Percentiles rank a stretch among this genome's conserved stretches.
These are phyloP conservation scores for Dactylis glomerata DNA, from an alignment of 176 grass and related monocot genomes.

Conservation along the genomic window DNA sequence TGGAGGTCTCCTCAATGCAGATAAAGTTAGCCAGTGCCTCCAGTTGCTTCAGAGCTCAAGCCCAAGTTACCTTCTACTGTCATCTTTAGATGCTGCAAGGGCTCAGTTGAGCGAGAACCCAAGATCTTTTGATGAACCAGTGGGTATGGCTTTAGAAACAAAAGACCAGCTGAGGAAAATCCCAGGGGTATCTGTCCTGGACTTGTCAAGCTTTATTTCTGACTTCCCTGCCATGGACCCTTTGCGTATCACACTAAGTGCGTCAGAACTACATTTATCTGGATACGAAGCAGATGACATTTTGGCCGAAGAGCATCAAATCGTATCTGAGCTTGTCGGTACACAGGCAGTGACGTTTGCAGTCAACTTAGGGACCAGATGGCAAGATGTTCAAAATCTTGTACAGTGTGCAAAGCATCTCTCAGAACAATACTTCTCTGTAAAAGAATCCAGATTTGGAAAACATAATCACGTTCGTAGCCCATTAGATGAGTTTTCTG, in stretches of 20 bases:
- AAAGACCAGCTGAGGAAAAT: conserved; percentile 40
- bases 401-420: conserved; percentile 46
- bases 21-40: conserved; percentile 66
- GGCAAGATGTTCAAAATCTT: conserved; percentile 62
- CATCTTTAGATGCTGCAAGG: conserved; percentile 85
- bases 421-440: conserved; percentile 44
- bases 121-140: conserved; percentile 45
- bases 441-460: conserved; percentile 2
- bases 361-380: conserved; percentile 64
- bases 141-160: conserved; percentile 52
- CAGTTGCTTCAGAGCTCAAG: conserved; percentile 83
- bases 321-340: conserved; percentile 74
- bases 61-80: conserved; percentile 81
- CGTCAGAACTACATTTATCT: conserved; percentile 46
- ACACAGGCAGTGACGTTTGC: conserved; percentile 60
- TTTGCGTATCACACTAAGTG: conserved; percentile 56
- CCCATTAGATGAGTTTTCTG: conserved; percentile 33
- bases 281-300: conserved; percentile 61
- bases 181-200: conserved; percentile 61
- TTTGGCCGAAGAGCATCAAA: conserved; percentile 46
- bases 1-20: conserved; percentile 56
- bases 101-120: conserved; percentile 55
- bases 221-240: conserved; percentile 69
- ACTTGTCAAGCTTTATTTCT: conserved; percentile 51
- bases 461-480: conserved; percentile 3